Conservation (phyloP, 495 filamentous ascomycete species). For the Aspergillus conjunctus region DNA sequence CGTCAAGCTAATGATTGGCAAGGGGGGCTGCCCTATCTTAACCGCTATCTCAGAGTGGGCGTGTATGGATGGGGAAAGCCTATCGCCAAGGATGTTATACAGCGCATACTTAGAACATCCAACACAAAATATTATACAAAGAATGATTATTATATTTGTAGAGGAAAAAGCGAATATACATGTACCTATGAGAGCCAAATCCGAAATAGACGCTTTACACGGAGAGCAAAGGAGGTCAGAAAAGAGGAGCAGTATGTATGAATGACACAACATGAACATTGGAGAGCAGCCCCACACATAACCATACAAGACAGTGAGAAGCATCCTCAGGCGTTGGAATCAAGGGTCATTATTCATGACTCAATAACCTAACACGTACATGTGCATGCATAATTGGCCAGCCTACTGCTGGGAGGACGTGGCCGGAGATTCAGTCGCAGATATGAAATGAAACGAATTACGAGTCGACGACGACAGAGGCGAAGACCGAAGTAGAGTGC, state of each 20-base stretch:
- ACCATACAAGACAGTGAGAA: constrained; percentile 26
- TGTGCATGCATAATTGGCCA: constrained; percentile 7
- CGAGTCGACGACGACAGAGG: background rate
- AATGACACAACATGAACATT: constrained; percentile 15
- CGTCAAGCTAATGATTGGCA: constrained; percentile 10
- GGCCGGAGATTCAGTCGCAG: background rate
- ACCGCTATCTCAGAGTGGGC: background rate
- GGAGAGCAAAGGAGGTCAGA: constrained; percentile 8
- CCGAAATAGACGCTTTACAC: constrained; percentile 1
- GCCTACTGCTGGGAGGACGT: background rate
- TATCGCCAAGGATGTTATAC: background rate
- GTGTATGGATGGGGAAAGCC: background rate
- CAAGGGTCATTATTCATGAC: constrained; percentile 17
- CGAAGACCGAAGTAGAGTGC: background rate
- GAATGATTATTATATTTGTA: background rate
- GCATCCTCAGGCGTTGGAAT: constrained; percentile 11
- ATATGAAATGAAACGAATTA: background rate
- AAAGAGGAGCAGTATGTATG: constrained; percentile 11
- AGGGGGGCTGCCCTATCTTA: constrained; percentile 13
- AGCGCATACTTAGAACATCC: background rate
- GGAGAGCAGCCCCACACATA: constrained; percentile 16
- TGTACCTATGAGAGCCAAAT: background rate
- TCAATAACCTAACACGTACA: constrained; percentile 4
- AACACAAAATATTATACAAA: background rate
- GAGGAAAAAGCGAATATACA: background rate